Percentiles rank a stretch among this genome's conserved stretches.
phyloP scores from a whole-genome alignment of 106 monocot species.

The Platanthera guangdongensis region DNA sequence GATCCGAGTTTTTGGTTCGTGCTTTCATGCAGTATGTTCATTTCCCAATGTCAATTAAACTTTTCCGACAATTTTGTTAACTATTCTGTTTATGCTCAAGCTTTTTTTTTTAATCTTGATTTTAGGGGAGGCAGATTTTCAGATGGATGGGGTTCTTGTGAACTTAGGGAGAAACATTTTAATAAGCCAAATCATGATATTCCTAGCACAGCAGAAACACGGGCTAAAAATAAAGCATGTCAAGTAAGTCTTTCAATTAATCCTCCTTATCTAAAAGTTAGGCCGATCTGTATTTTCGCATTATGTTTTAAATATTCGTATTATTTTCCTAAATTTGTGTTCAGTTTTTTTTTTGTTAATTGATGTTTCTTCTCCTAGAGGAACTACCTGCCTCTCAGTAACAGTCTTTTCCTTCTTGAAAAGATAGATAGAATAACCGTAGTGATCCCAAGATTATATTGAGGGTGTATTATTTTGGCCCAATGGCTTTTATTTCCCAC shows the following conservation, averaged over 20 bases:
- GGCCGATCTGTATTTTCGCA: neutral
- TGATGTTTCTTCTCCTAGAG: neutral
- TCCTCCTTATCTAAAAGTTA: neutral
- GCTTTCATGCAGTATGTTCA: constrained; percentile 83
- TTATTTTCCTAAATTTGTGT: neutral
- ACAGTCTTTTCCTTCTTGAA: no score
- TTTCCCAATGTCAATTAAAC: neutral
- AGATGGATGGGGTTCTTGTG: constrained; percentile 97
- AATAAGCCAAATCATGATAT: constrained; percentile 86
- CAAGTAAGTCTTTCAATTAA: constrained; percentile 40
- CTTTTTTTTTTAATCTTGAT: constrained; percentile 2
- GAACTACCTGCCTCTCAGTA: neutral
- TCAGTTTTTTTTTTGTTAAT: neutral
- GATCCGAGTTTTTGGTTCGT: constrained; percentile 87
- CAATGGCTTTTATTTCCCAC: no score
- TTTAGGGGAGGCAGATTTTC: constrained; percentile 81
- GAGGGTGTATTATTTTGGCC: no score
- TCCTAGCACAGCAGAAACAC: constrained; percentile 97
- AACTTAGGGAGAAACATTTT: constrained; percentile 74
- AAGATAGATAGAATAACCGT: no score
- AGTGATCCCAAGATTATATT: no score
- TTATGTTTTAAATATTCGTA: neutral
- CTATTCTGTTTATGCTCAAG: neutral
- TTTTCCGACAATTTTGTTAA: constrained; percentile 4
- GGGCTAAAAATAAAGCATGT: constrained; percentile 96